phyloP scores from a whole-genome alignment of 805 yeast genomes.

The Kuraishia floccosa region DNA sequence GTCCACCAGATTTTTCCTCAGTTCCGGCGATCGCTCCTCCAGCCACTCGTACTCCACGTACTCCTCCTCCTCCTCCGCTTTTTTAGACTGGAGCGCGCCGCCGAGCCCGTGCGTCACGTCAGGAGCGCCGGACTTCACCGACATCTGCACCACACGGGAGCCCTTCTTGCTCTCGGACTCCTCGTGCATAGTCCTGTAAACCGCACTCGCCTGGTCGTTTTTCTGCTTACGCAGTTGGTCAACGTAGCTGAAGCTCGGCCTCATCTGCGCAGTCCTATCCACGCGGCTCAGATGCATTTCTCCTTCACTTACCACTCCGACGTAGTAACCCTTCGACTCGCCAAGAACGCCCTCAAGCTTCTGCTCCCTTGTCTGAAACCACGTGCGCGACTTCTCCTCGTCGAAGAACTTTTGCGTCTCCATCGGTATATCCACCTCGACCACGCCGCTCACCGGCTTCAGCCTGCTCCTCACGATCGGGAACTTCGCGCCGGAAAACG shows the following conservation, averaged over 20 bases:
- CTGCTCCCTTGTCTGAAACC: slow-evolving; percentile 55
- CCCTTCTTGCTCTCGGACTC: slow-evolving; percentile 17
- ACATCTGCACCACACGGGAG: slow-evolving; percentile 64
- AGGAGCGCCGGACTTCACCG: slow-evolving; percentile 51
- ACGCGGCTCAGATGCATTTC: slow-evolving; percentile 57
- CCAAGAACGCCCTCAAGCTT: slow-evolving; percentile 61
- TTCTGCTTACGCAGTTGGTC: slow-evolving; percentile 31
- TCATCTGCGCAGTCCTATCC: slow-evolving; percentile 58
- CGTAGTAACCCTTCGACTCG: slow-evolving; percentile 38
- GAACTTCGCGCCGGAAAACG: slow-evolving; percentile 16
- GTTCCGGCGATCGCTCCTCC: no score
- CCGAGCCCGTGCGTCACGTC: slow-evolving; percentile 50
- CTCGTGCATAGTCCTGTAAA: slow-evolving; percentile 26
- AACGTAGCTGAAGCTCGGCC: slow-evolving; percentile 74
- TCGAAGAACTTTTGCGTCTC: slow-evolving; percentile 63
- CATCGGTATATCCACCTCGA: slow-evolving; percentile 72
- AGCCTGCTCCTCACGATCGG: slow-evolving; percentile 32
- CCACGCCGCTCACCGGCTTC: slow-evolving; percentile 48
- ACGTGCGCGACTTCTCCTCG: slow-evolving; percentile 44
- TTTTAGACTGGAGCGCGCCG: slow-evolving; percentile 59
- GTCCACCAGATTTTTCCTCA: no score
- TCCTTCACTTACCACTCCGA: slow-evolving; percentile 25
- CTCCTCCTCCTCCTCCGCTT: slow-evolving; percentile 51
- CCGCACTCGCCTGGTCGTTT: slow-evolving; percentile 27
- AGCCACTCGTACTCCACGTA: slow-evolving; percentile 32